Evolutionary conservation across 2,329 filamentous ascomycete species (phyloP), one percentile per base, ranked within the genome.

Genomic region (Xylariales sp.): DNA sequence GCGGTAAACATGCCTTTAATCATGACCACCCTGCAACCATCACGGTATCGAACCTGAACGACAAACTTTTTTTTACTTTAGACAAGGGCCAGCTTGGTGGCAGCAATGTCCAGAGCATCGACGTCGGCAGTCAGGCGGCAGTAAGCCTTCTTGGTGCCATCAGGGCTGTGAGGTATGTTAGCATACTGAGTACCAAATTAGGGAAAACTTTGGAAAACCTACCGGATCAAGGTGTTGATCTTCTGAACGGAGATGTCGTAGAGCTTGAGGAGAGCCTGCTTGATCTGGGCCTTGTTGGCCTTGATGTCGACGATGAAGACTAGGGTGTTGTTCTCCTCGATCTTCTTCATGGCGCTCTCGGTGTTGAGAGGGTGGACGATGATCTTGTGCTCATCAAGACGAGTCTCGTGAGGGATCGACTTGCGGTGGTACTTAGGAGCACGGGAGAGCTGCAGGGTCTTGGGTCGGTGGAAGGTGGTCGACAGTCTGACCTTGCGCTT

Each of bases 261-360:
- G 55, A 97, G 85, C 84, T 93, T 95, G 89, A 97, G 98, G 56
- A 98, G 77, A 49, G 91, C 87, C 61, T 82, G 78, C 82, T 96
- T 96, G 77, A 98, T 98, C 78, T 98, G 93, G 66, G 89, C 83
- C 88, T 98, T 98, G 84, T 98, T 98, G 70, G 91, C 83, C 85
- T 94, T 94, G 70, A 91, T 75, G 57, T 96, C 86, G 63, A 94
- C 88, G 58, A 95, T 95, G 81, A 96, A 96, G 66, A 95, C 88
- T 37, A 98, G 83, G 55, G 93, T 98, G 83, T 98, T 98, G 83
- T 98, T 90, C 85, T 98, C 93, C 81, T 98, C 93, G 59, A 98
- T 96, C 86, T 96, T 96, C 88, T 98, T 98, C 91, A 98, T 97
- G 63, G 94, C 93, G 64, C 85, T 93, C 85, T 98, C 93, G 46